Percentiles rank a stretch among this genome's conserved stretches.
phyloP scores from a whole-genome alignment of 2,329 filamentous ascomycete species.

The Chalaropsis thielavioides region DNA sequence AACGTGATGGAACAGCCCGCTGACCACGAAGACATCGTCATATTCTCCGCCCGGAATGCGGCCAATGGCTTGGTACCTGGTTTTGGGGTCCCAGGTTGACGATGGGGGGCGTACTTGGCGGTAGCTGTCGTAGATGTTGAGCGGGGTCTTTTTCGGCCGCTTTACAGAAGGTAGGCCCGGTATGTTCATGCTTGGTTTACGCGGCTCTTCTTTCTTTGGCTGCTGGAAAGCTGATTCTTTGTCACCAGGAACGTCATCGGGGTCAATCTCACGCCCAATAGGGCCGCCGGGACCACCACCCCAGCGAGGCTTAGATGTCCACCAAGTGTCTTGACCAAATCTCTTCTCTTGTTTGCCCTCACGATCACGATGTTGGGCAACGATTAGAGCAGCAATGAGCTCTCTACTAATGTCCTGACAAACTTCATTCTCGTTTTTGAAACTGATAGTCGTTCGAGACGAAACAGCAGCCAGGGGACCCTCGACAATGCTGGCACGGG shows the following conservation, averaged over 20 bases:
- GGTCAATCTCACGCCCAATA: slow-evolving; percentile 46
- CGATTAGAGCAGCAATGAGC: slow-evolving; percentile 43
- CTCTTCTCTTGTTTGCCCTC: slow-evolving; percentile 41
- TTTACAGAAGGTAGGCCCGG: slow-evolving; percentile 26
- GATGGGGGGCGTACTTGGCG: slow-evolving; percentile 45
- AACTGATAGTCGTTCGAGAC: slow-evolving; percentile 39
- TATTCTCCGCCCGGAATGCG: slow-evolving; percentile 32
- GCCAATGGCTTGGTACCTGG: slow-evolving; percentile 43
- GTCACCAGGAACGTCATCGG: slow-evolving; percentile 32
- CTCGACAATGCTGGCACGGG: slow-evolving; percentile 44
- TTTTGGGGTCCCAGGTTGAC: slow-evolving; percentile 46
- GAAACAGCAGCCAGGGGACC: slow-evolving; percentile 49
- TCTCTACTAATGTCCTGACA: slow-evolving; percentile 48
- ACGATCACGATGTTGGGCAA: slow-evolving; percentile 48
- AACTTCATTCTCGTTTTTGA: slow-evolving; percentile 42
- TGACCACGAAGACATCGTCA: slow-evolving; percentile 49
- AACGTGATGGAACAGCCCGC: slow-evolving; percentile 47
- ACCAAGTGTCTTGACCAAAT: slow-evolving; percentile 46
- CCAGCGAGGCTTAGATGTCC: slow-evolving; percentile 46
- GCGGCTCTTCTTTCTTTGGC: slow-evolving; percentile 18
- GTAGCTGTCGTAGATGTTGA: slow-evolving; percentile 49
- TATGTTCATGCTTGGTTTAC: slow-evolving; percentile 16
- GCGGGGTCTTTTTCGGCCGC: slow-evolving; percentile 37
- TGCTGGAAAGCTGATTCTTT: slow-evolving; percentile 28
- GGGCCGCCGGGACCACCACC: slow-evolving; percentile 48